Evolutionary conservation across 306 rosid species (phyloP), one percentile per base, ranked within the genome.

Genomic region (Mimosa pudica): DNA sequence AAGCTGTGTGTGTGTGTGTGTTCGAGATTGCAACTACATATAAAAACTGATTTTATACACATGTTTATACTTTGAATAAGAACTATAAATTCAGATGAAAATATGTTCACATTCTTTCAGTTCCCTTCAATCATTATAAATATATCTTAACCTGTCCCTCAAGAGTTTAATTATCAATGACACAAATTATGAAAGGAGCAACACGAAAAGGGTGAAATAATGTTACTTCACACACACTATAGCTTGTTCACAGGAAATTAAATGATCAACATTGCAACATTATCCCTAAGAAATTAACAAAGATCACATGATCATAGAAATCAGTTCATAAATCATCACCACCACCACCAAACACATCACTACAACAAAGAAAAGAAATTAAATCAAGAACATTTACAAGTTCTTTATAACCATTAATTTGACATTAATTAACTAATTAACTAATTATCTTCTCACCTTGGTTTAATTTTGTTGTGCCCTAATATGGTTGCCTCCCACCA

Each of bases 401-500:
- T 75, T 73, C 79, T 82, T 65, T 63, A 3, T 33, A 35, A 64
- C 20, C 70, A 33, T 64, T 77, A 62, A 36, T 66, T 77, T 35
- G 55, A 75, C 20, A 55, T 55, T 18, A 64, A 36, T 54, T 54
- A 54, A 54, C 17, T 54, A 54, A 54, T 54, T 54, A 54, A 16
- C 16, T 35, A 24, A 24, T 24, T 24, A 24, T 60, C 17, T 16
- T 77, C 90, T 90, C 85, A 90, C 94, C 94, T 90, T 85, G 77
- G 1, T 24, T 24, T 24, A 24, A 24, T 24, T 24, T 24, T 24
- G 30, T 24, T 55, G 80, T 69, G 78, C 10, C 16, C 17, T 24
- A 24, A 10, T 85, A 94, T 41, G 92, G 82, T 62, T 81, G 87
- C 51, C 97, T 84, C 36, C 94, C 97, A 55, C 62, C 62, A 7